These are phyloP conservation scores for Cryptococcus floricola DNA, from an alignment of 1,284 basidiomycete genomes.

Conservation along the genomic window DNA sequence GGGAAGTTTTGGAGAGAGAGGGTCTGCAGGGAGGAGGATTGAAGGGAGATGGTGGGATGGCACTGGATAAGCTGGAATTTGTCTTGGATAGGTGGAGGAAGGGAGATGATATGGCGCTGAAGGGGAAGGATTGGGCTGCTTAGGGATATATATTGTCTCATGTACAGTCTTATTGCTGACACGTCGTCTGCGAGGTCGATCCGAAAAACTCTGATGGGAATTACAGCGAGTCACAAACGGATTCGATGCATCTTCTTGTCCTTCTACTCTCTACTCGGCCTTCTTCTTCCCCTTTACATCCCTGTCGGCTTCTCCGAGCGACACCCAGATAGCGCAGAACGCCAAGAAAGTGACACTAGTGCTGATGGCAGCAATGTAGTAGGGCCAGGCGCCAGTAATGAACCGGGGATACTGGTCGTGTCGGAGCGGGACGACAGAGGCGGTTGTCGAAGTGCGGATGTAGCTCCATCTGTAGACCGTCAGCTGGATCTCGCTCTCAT, in stretches of 20 bases:
- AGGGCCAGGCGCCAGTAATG: conserved; percentile 90
- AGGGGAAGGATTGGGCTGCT: conserved; percentile 17
- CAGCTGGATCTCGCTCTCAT: not conserved
- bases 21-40: conserved; percentile 35
- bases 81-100: conserved; percentile 20
- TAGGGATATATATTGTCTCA: not conserved
- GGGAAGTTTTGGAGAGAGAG: conserved; percentile 63
- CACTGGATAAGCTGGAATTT: conserved; percentile 28
- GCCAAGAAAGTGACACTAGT: conserved; percentile 77
- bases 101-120: conserved; percentile 11
- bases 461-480: conserved; percentile 60
- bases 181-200: not conserved
- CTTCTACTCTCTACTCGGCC: conserved; percentile 29
- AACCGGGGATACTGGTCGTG: conserved; percentile 95
- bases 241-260: not conserved
- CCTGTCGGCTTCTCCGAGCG: conserved; percentile 55
- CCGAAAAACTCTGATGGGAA: not conserved
- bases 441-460: conserved; percentile 67
- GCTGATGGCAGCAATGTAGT: conserved; percentile 83
- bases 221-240: not conserved
- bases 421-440: conserved; percentile 84
- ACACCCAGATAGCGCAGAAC: conserved; percentile 78
- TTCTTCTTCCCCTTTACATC: conserved; percentile 43
- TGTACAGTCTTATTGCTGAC: not conserved
- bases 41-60: conserved; percentile 34